phyloP scores from a whole-genome alignment of 192 early-diverging fungal species.

The Coemansia umbellata region DNA sequence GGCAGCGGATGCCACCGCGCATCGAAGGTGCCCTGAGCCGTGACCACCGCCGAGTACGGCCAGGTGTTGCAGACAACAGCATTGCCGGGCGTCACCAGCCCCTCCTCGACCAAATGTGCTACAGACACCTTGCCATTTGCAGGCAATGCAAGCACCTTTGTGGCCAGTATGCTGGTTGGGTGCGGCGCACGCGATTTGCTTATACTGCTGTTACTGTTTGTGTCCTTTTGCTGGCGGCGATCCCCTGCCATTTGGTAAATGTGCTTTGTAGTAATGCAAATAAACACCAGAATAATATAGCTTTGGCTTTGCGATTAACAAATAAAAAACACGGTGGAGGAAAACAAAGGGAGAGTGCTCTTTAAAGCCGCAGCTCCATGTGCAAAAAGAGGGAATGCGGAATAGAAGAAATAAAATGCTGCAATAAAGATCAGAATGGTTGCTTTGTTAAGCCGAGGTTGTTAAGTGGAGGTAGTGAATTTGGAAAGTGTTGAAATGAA shows the following conservation, averaged over 20 bases:
- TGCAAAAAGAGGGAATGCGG: too few species aligned
- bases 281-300: too few species aligned
- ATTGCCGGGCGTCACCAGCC: slow-evolving; percentile 24
- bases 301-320: too few species aligned
- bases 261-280: too few species aligned
- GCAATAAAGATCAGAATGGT: too few species aligned
- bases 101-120: slow-evolving; percentile 25
- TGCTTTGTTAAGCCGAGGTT: too few species aligned
- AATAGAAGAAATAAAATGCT: too few species aligned
- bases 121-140: slow-evolving; percentile 27
- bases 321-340: too few species aligned
- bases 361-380: too few species aligned
- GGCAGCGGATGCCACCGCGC: slow-evolving; percentile 37
- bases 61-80: slow-evolving; percentile 43
- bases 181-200: slow-evolving; percentile 3
- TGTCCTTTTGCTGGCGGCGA: slow-evolving; percentile 12
- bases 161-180: not conserved
- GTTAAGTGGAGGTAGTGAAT: too few species aligned
- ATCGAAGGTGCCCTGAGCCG: slow-evolving; percentile 18
- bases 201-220: not conserved
- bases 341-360: too few species aligned
- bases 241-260: slow-evolving; percentile 15
- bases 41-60: slow-evolving; percentile 44
- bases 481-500: not conserved
- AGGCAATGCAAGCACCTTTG: not conserved